Evolutionary conservation across 345 rosid genomes (phyloP).

Genomic region (Excoecaria agallocha): DNA sequence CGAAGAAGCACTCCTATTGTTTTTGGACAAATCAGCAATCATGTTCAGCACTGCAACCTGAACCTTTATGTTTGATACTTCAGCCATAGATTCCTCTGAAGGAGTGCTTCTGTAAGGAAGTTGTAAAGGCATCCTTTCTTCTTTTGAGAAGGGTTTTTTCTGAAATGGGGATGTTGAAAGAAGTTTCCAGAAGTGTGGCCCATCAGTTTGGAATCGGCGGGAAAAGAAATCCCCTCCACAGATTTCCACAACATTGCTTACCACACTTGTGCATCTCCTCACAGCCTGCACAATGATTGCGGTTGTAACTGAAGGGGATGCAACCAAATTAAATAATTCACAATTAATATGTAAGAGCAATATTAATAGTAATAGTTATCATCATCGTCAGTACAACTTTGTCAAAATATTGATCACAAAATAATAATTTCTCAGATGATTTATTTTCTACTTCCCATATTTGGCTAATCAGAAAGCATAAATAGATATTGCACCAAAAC

Average conservation of each 20-base stretch:
- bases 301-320: neutral
- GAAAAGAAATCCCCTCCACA: slow-evolving; percentile 95
- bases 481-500: neutral
- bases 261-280: slow-evolving; percentile 54
- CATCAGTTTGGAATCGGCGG: slow-evolving; percentile 77
- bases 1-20: slow-evolving; percentile 65
- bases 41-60: slow-evolving; percentile 74
- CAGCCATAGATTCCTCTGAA: slow-evolving; percentile 53
- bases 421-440: neutral
- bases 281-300: slow-evolving; percentile 49
- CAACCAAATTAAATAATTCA: neutral
- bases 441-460: neutral
- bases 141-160: slow-evolving; percentile 41
- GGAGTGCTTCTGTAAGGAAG: slow-evolving; percentile 72
- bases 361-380: neutral
- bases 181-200: slow-evolving; percentile 79
- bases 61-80: slow-evolving; percentile 71
- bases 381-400: neutral
- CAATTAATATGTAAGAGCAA: neutral
- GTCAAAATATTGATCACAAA: neutral
- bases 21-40: slow-evolving; percentile 64
- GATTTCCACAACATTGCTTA: slow-evolving; percentile 53
- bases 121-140: slow-evolving; percentile 46
- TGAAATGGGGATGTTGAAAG: slow-evolving; percentile 64
- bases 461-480: neutral